These are phyloP conservation scores for Leccinum longicurvipes DNA, from an alignment of 768 basidiomycete species.

Conservation along the genomic window DNA sequence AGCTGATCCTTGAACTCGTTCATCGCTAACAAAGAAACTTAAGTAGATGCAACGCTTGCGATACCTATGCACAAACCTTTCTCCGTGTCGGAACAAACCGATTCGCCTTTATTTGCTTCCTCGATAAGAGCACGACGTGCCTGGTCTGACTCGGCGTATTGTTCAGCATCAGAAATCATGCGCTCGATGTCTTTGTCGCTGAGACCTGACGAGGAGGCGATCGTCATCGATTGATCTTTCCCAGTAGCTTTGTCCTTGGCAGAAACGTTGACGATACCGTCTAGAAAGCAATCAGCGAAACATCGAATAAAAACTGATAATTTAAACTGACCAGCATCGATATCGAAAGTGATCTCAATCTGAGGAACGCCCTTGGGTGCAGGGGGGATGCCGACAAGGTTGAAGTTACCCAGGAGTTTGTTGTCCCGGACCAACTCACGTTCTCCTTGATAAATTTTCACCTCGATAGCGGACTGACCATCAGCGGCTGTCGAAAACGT, in stretches of 20 bases:
- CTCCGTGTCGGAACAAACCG: slow-evolving; percentile 91
- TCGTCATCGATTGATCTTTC: slow-evolving; percentile 96
- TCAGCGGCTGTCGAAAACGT: slow-evolving; percentile 99
- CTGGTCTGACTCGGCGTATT: slow-evolving; percentile 93
- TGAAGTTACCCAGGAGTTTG: slow-evolving; percentile 99
- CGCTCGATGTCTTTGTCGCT: slow-evolving; percentile 95
- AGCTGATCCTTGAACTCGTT: slow-evolving; percentile 97
- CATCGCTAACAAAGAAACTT: slow-evolving; percentile 57
- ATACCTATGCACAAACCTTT: slow-evolving; percentile 56
- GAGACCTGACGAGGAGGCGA: slow-evolving; percentile 95
- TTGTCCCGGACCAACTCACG: slow-evolving; percentile 98
- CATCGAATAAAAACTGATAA: not conserved
- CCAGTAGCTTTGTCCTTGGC: slow-evolving; percentile 92
- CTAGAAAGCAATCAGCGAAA: slow-evolving; percentile 32
- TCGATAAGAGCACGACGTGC: slow-evolving; percentile 84
- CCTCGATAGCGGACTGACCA: slow-evolving; percentile 98
- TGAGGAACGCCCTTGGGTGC: slow-evolving; percentile 75
- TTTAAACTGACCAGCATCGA: slow-evolving; percentile 73
- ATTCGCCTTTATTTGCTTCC: slow-evolving; percentile 95
- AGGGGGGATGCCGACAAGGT: slow-evolving; percentile 94
- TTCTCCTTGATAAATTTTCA: slow-evolving; percentile 99
- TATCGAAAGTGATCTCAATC: slow-evolving; percentile 90
- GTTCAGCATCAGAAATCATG: slow-evolving; percentile 94
- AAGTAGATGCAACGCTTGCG: not conserved
- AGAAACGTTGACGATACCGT: slow-evolving; percentile 95